Evolutionary conservation across 139 green algal species (phyloP).

Genomic region (Chlorella sp.): DNA sequence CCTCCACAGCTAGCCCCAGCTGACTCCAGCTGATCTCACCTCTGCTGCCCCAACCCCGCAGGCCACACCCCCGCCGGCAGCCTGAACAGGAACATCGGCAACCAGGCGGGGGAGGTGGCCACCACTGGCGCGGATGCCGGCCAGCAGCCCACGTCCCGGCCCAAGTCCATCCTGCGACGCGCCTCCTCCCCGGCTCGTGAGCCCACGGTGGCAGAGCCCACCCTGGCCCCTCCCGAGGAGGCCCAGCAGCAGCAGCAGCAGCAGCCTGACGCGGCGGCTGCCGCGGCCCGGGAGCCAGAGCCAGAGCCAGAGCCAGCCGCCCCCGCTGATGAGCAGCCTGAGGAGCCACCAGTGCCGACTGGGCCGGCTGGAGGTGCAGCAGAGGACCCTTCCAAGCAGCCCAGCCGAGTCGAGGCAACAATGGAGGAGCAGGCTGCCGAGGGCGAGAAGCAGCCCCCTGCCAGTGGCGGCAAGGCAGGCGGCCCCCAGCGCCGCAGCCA

Average conservation of each 20-base stretch:
- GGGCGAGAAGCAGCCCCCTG: neutral
- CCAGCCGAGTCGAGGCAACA: neutral
- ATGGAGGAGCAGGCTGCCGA: neutral
- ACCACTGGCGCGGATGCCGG: neutral
- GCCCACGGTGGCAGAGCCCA: neutral
- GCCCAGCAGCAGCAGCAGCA: neutral
- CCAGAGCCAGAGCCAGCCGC: neutral
- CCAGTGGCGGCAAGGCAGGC: neutral
- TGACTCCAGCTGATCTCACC: neutral
- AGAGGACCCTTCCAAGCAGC: neutral
- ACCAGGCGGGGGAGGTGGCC: neutral
- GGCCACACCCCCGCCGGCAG: neutral
- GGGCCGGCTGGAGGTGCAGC: neutral
- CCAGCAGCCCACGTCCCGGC: neutral
- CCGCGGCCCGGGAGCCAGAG: neutral
- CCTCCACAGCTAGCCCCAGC: too few relatives aligned
- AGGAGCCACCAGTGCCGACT: neutral
- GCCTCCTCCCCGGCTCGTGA: neutral
- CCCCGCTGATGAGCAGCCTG: neutral
- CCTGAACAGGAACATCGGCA: neutral
- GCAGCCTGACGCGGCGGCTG: neutral
- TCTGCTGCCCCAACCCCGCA: neutral
- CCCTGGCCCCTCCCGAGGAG: neutral
- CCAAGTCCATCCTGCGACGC: neutral
- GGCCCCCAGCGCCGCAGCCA: neutral